Percentiles rank a stretch among this genome's conserved stretches.
Conservation (phyloP, 805 yeast genomes). For the Starmerella cellae region DNA sequence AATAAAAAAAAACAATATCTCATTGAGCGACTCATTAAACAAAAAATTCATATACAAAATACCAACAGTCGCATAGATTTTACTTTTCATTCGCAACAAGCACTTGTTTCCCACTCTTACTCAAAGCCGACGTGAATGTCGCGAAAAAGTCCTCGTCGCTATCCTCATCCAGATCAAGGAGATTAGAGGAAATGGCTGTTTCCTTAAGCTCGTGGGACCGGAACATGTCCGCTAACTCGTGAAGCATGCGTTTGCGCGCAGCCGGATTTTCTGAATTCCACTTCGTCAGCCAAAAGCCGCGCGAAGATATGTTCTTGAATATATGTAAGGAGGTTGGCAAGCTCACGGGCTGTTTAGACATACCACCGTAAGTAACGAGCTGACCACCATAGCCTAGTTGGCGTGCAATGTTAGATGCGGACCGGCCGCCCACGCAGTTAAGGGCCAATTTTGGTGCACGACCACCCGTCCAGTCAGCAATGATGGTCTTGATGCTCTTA, state of each 20-base stretch:
- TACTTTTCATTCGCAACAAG: slow-evolving; percentile 14
- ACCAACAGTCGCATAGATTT: no score
- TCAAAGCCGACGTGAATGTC: slow-evolving; percentile 35
- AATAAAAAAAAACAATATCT: background rate
- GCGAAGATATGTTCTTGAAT: slow-evolving; percentile 71
- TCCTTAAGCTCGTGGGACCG: slow-evolving; percentile 41
- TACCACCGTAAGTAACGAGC: slow-evolving; percentile 88
- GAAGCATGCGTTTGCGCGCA: slow-evolving; percentile 42
- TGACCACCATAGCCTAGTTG: slow-evolving; percentile 63
- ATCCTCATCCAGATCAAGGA: slow-evolving; percentile 25
- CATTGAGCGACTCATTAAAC: background rate
- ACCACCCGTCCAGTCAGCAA: slow-evolving; percentile 32
- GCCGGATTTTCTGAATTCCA: slow-evolving; percentile 48
- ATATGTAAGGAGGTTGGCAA: slow-evolving; percentile 80
- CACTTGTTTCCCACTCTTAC: slow-evolving; percentile 21
- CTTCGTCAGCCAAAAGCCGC: slow-evolving; percentile 74
- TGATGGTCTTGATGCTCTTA: slow-evolving; percentile 48
- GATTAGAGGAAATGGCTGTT: slow-evolving; percentile 34
- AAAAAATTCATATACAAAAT: no score
- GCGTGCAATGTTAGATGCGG: slow-evolving; percentile 68
- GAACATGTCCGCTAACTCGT: slow-evolving; percentile 44
- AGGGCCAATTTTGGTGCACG: slow-evolving; percentile 61
- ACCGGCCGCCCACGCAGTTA: slow-evolving; percentile 88
- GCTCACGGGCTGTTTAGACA: slow-evolving; percentile 92
- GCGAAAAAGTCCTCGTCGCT: slow-evolving; percentile 33